Evolutionary conservation across 2,329 filamentous ascomycete genomes (phyloP).

Genomic region (Xylariaceae sp.): DNA sequence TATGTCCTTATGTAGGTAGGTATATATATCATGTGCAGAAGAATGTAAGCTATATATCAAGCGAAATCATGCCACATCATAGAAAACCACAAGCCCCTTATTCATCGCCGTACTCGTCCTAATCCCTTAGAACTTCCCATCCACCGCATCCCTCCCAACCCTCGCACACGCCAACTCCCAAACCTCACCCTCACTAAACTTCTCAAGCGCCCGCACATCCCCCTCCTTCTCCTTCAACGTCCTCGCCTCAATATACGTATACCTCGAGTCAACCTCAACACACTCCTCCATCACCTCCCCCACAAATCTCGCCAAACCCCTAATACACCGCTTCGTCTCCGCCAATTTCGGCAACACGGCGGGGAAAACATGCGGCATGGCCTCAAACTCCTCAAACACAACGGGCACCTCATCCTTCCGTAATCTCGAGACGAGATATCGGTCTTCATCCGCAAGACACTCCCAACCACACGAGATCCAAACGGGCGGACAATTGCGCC

Average conservation of each 20-base stretch:
- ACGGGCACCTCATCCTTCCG: conserved; percentile 54
- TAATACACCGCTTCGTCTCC: conserved; percentile 47
- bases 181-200: conserved; percentile 42
- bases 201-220: conserved; percentile 39
- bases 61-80: too few species aligned
- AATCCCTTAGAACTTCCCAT: conserved; percentile 19
- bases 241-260: conserved; percentile 45
- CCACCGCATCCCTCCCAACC: conserved; percentile 22
- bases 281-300: conserved; percentile 35
- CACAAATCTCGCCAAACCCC: conserved; percentile 54
- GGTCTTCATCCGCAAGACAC: conserved; percentile 62
- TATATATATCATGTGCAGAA: background rate
- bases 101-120: background rate
- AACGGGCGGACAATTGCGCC: conserved; percentile 59
- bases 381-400: conserved; percentile 67
- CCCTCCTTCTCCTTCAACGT: conserved; percentile 45
- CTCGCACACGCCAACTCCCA: conserved; percentile 34
- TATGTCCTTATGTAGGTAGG: background rate
- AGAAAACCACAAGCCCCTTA: too few species aligned
- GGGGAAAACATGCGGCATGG: conserved; percentile 69
- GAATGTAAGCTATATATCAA: background rate
- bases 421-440: conserved; percentile 54
- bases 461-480: conserved; percentile 69
- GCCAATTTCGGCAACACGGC: conserved; percentile 44
- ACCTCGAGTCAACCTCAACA: conserved; percentile 35